phyloP scores from a whole-genome alignment of 768 basidiomycete genomes.

The Amyloporia xantha region DNA sequence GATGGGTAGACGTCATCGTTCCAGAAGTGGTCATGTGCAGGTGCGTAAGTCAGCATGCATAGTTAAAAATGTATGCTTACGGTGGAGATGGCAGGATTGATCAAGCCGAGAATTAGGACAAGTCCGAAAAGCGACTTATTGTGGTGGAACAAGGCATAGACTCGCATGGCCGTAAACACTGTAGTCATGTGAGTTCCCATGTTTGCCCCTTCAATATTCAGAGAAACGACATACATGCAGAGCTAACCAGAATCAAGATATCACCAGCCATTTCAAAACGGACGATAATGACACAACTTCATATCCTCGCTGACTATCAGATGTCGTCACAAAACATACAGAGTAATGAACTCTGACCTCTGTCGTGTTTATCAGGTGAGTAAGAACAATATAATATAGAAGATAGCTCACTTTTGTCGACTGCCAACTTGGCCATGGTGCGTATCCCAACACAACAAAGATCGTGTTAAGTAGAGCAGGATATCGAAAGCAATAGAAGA shows the following conservation, averaged over 20 bases:
- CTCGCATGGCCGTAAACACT: constrained; percentile 14
- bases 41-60: background rate
- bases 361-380: too few species aligned
- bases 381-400: too few species aligned
- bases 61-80: constrained; percentile 3
- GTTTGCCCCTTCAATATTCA: background rate
- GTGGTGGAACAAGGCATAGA: constrained; percentile 11
- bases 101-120: constrained; percentile 6
- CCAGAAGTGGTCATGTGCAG: too few species aligned
- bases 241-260: background rate
- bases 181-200: background rate
- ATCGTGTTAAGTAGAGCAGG: constrained; percentile 10
- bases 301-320: background rate
- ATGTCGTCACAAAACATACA: too few species aligned
- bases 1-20: too few species aligned
- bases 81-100: constrained; percentile 10
- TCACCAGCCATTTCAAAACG: constrained; percentile 1
- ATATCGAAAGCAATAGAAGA: constrained; percentile 14
- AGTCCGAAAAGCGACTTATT: background rate
- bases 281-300: constrained; percentile 8
- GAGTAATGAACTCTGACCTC: too few species aligned
- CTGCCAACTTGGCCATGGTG: background rate
- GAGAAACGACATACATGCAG: constrained; percentile 1
- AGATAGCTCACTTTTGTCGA: background rate
- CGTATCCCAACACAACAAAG: constrained; percentile 1